phyloP scores from a whole-genome alignment of 164 flowering plant genomes.

The Berberis thunbergii region DNA sequence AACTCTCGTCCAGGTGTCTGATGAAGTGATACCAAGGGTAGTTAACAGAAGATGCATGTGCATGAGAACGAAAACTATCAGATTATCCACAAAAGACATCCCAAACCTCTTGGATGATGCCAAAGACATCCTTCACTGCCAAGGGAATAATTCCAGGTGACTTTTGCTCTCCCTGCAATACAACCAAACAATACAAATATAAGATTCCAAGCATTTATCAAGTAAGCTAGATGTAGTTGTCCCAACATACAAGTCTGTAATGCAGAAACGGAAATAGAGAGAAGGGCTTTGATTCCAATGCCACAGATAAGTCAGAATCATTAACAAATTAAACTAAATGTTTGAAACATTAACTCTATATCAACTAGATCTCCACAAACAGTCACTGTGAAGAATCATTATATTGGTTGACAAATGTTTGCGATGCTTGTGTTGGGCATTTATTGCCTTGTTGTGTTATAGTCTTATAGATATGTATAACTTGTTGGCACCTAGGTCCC shows the following conservation, averaged over 20 bases:
- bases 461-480: too few species aligned
- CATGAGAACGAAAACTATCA: neutral
- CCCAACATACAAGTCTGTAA: neutral
- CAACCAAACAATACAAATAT: neutral
- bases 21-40: neutral
- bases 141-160: constrained; percentile 80
- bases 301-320: neutral
- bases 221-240: too few species aligned
- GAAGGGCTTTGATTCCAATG: neutral
- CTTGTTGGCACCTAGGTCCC: too few species aligned
- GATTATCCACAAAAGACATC: neutral
- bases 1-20: constrained; percentile 75
- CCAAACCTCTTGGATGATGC: constrained; percentile 74
- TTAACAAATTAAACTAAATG: neutral
- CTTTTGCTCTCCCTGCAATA: constrained; percentile 66
- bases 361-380: too few species aligned
- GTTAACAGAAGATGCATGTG: neutral
- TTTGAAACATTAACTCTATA: too few species aligned
- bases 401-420: too few species aligned
- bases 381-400: too few species aligned
- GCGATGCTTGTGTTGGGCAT: too few species aligned
- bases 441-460: too few species aligned
- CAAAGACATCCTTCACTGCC: constrained; percentile 80
- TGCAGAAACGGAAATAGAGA: neutral
- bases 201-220: too few species aligned